Percentiles rank a stretch among this genome's conserved stretches.
Evolutionary conservation across 1,139 yeast genomes (phyloP).

Genomic region (Sugiyamaella neomexicana): DNA sequence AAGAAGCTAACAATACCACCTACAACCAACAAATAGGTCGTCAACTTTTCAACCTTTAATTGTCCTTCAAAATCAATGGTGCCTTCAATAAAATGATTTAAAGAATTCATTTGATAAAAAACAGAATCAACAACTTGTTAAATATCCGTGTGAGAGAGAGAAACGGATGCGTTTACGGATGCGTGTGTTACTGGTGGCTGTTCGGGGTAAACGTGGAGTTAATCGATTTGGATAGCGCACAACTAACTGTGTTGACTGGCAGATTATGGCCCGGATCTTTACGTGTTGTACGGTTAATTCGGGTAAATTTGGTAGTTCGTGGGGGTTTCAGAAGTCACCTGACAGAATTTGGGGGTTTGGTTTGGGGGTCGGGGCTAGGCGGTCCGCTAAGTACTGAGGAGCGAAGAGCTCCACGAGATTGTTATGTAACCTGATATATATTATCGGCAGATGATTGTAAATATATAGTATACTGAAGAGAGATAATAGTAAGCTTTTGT

Average conservation of each 20-base stretch:
- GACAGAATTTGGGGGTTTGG: too few relatives aligned
- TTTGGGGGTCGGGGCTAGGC: too few relatives aligned
- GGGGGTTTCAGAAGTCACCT: background rate
- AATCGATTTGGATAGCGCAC: background rate
- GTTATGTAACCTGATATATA: too few relatives aligned
- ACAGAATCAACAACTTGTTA: background rate
- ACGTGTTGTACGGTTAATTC: background rate
- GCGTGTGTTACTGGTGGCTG: background rate
- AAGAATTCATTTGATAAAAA: conserved; percentile 32
- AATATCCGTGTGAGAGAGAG: conserved; percentile 11
- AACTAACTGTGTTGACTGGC: background rate
- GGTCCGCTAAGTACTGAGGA: too few relatives aligned
- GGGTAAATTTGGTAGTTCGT: conserved; percentile 7
- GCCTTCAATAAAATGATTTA: conserved; percentile 46
- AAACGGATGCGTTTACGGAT: background rate
- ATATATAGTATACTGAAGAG: too few relatives aligned
- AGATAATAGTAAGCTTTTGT: too few relatives aligned
- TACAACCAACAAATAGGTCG: conserved; percentile 31
- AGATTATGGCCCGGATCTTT: background rate
- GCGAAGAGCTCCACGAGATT: too few relatives aligned
- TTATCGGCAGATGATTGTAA: too few relatives aligned
- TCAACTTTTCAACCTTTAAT: conserved; percentile 42
- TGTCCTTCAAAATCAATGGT: conserved; percentile 68
- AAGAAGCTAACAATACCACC: conserved; percentile 47
- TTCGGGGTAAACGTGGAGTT: conserved; percentile 3